phyloP scores from a whole-genome alignment of 2,329 filamentous ascomycete genomes.

The Tolypocladium pustulatum region DNA sequence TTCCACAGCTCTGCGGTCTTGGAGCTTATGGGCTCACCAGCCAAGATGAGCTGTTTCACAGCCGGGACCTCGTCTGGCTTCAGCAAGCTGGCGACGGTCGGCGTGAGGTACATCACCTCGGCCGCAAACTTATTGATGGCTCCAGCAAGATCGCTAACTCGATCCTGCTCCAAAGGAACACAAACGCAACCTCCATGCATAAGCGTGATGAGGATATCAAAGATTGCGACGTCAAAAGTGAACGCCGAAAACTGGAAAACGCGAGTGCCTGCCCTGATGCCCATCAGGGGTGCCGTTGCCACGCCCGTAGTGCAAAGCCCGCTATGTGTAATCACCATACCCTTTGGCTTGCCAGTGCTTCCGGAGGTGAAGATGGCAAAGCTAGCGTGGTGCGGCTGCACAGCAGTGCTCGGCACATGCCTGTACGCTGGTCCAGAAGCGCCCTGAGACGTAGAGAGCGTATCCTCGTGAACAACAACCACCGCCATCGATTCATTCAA shows the following conservation, averaged over 20 bases:
- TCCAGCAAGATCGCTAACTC: constrained; percentile 6
- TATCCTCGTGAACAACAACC: background rate
- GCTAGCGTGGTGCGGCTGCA: background rate
- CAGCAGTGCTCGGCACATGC: background rate
- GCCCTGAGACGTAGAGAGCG: too few species aligned
- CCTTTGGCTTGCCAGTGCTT: constrained; percentile 45
- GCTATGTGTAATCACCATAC: constrained; percentile 1
- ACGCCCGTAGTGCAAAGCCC: constrained; percentile 3
- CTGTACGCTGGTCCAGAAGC: background rate
- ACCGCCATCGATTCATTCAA: background rate
- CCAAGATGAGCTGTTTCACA: constrained; percentile 1
- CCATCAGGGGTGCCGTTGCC: background rate
- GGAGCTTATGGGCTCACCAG: constrained; percentile 1
- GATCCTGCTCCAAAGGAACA: constrained; percentile 8
- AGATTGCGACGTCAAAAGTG: constrained; percentile 9
- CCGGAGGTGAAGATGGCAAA: constrained; percentile 37
- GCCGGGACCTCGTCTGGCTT: background rate
- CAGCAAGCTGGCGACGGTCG: constrained; percentile 5
- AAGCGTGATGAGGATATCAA: constrained; percentile 9
- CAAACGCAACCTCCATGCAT: constrained; percentile 9
- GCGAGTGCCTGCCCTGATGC: constrained; percentile 2
- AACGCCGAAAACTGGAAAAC: constrained; percentile 10
- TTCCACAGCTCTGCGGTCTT: background rate
- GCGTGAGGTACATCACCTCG: constrained; percentile 4
- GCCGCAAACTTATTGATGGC: constrained; percentile 4